Conservation (phyloP, 2,329 filamentous ascomycete genomes). For the Ophiostoma ulmi region DNA sequence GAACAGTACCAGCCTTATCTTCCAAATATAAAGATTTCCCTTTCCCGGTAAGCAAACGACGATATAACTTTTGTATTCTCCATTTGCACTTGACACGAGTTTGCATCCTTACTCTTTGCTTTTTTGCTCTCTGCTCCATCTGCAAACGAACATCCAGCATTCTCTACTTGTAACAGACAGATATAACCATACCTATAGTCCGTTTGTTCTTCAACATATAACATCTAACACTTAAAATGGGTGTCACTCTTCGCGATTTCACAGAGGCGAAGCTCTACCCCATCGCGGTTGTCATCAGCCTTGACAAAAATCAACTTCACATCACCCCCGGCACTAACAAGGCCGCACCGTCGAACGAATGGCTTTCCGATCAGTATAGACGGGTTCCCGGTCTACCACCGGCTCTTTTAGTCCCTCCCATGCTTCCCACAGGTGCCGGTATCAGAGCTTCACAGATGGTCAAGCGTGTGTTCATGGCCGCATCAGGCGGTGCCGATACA, state of each 20-base stretch:
- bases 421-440: conserved; percentile 23
- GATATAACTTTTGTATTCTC: too few relatives aligned
- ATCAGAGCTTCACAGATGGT: conserved; percentile 24
- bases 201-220: not conserved
- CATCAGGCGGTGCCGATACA: conserved; percentile 19
- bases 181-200: not conserved
- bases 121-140: not conserved
- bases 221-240: not conserved
- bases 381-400: conserved; percentile 21
- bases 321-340: not conserved
- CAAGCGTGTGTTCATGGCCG: conserved; percentile 20
- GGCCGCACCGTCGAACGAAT: conserved; percentile 14
- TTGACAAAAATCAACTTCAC: conserved; percentile 6
- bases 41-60: conserved; percentile 9
- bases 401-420: conserved; percentile 16
- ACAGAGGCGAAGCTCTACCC: conserved; percentile 15
- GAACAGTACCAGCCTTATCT: not conserved
- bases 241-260: not conserved
- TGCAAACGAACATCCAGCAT: conserved; percentile 9
- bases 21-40: not conserved
- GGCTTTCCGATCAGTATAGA: conserved; percentile 24
- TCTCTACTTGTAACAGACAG: not conserved
- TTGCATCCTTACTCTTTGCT: not conserved
- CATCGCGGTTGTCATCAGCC: not conserved
- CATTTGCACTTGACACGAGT: not conserved